Evolutionary conservation across 805 yeast genomes (phyloP).

Genomic region (Barnettozyma wickerhamii): DNA sequence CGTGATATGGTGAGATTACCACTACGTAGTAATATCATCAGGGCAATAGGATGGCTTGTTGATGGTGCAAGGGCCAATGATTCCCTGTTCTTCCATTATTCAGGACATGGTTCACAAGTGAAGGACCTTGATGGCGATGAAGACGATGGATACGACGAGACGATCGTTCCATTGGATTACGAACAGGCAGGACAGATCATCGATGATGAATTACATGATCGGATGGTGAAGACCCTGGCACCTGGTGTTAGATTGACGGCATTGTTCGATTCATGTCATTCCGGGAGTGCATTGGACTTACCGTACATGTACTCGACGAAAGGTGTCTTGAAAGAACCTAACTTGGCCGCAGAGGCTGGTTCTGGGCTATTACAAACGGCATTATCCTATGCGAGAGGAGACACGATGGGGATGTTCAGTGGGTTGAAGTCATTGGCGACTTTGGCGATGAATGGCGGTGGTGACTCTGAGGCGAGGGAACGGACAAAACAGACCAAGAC

Average conservation of each 20-base stretch:
- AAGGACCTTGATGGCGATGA: constrained; percentile 70
- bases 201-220: constrained; percentile 71
- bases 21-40: constrained; percentile 60
- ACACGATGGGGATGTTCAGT: constrained; percentile 38
- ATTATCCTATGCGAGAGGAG: constrained; percentile 56
- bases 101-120: constrained; percentile 84
- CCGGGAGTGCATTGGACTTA: constrained; percentile 77
- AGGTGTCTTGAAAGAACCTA: constrained; percentile 80
- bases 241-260: constrained; percentile 78
- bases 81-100: constrained; percentile 74
- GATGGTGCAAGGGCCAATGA: constrained; percentile 71
- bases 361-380: constrained; percentile 57
- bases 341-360: constrained; percentile 71
- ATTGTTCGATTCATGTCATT: constrained; percentile 80
- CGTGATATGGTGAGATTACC: constrained; percentile 50
- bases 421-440: constrained; percentile 40
- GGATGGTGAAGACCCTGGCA: constrained; percentile 64
- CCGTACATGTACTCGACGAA: constrained; percentile 80
- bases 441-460: constrained; percentile 35
- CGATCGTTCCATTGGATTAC: constrained; percentile 71
- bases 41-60: constrained; percentile 83
- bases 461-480: constrained; percentile 34
- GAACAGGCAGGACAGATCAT: constrained; percentile 60
- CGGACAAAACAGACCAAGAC: constrained; percentile 51
- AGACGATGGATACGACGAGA: constrained; percentile 68